phyloP scores from a whole-genome alignment of 1,284 basidiomycete genomes.

The Ustilago xerochloae region DNA sequence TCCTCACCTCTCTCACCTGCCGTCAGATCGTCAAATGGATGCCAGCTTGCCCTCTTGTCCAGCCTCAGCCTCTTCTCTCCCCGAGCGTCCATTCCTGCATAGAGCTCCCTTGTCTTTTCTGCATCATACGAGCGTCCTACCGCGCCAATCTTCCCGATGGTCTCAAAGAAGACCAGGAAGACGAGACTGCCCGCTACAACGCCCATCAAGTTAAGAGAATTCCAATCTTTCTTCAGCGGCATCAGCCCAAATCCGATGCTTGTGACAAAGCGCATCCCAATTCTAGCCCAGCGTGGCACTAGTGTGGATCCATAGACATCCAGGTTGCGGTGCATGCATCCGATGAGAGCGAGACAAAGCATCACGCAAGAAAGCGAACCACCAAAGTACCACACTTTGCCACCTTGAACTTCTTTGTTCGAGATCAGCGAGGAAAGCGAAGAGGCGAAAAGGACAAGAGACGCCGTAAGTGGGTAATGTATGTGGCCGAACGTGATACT shows the following conservation, averaged over 20 bases:
- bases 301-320: conserved; percentile 51
- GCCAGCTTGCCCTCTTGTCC: conserved; percentile 52
- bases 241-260: conserved; percentile 49
- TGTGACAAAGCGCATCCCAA: conserved; percentile 47
- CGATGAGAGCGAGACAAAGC: conserved; percentile 55
- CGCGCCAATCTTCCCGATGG: conserved; percentile 63
- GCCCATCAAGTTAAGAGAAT: conserved; percentile 47
- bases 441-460: conserved; percentile 56
- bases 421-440: conserved; percentile 48
- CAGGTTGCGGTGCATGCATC: conserved; percentile 58
- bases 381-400: conserved; percentile 61
- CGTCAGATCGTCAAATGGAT: conserved; percentile 64
- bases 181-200: conserved; percentile 44
- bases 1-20: conserved; percentile 63
- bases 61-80: conserved; percentile 30
- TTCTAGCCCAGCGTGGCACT: conserved; percentile 52
- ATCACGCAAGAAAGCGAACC: conserved; percentile 49
- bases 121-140: conserved; percentile 55
- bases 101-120: conserved; percentile 41
- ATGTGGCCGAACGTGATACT: conserved; percentile 61
- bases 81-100: conserved; percentile 19
- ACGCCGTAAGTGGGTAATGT: conserved; percentile 65
- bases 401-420: conserved; percentile 26
- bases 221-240: conserved; percentile 56
- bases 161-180: conserved; percentile 59